Evolutionary conservation across 257 asterid species (phyloP), one percentile per base, ranked within the genome.

Genomic region (Solanum chiquidenum): DNA sequence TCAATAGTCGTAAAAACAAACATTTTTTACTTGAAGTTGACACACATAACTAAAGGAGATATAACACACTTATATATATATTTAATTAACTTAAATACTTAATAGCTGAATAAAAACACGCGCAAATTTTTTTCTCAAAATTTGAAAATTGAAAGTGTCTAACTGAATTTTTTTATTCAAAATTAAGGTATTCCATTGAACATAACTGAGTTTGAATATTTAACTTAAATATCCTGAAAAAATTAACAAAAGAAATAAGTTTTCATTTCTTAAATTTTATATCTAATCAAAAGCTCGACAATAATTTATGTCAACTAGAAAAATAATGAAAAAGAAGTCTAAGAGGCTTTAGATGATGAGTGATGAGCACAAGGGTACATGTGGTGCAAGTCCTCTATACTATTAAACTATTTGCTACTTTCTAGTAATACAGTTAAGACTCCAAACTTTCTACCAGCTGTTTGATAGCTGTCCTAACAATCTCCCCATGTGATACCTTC

Each of bases 401-500:
- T 49, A 82, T 82, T 92, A 88, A 91, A 95, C 91, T 89, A 90
- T 71, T 16, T 92, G 88, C 90, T 86, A 69, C 92, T 88, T 92
- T 93, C 88, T 90, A 86, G 93, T 93, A 85, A 93, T 91, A 93
- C 94, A 93, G 96, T 95, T 94, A 95, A 94, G 94, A 86, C 94
- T 92, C 92, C 92, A 92, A 91, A 93, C 87, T 88, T 91, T 91
- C 89, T 66, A 86, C 90, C 92, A 95, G 98, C 98, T 95, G 98
- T 94, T 84, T 20, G 90, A 91, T 92, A 93, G 98, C 96, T 95
- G 98, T 94, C 92, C 92, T 91, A 92, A 92, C 92, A 92, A 92
- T 94, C 95, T 91, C 88, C 92, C 95, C 98, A 93, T 94, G 98
- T 94, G 95, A 95, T 95, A 92, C 92, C 93, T 16, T 60, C 83